Evolutionary conservation across 2,329 filamentous ascomycete species (phyloP), one percentile per base, ranked within the genome.

Genomic region (Paraphoma chrysanthemicola): DNA sequence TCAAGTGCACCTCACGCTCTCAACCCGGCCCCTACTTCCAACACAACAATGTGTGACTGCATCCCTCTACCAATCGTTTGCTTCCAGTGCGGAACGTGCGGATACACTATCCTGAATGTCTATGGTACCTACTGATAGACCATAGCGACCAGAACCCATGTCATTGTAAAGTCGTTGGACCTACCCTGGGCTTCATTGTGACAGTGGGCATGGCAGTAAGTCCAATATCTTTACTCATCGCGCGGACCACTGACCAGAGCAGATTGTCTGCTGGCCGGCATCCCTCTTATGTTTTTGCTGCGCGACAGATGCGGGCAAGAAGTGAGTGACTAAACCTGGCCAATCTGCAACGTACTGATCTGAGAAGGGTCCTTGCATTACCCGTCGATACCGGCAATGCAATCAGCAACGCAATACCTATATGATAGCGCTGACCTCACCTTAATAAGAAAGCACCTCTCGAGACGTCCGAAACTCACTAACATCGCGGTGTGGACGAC

Each of bases 201-300:
- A 81, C 81, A 1, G 73, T 86, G 41, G 72, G 80, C 48, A 76
- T 82, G 57, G 83, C 82, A 47, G 82, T 85, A 77, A 54, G 80
- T 76, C 53, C 7, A 49, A 28, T 33, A 16, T 39, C 23, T 16
- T 39, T 42, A 42, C 3, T 23, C 33, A 14, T 7, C n/a, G 51
- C 48, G 60, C 51, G 11, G 48, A 43, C 39, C 55, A 51, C 56
- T 67, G 11, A 68, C 23, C 43, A 28, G 38, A 42, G 9, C 44
- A 84, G 82, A 71, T 85, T 12, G 62, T 86, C 31, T 85, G 83
- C 59, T 86, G 82, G 78, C 84, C 84, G 2, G 82, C 81, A 4
- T 80, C 82, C 0, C 71, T 86, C 18, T 78, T 86, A 46, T 86
- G 83, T 70, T 82, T 84, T n/a, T 86, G 84, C 65, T 84, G 82